Evolutionary conservation across 345 rosid genomes (phyloP), one percentile per base, ranked within the genome.

Genomic region (Crucihimalaya himalaica): DNA sequence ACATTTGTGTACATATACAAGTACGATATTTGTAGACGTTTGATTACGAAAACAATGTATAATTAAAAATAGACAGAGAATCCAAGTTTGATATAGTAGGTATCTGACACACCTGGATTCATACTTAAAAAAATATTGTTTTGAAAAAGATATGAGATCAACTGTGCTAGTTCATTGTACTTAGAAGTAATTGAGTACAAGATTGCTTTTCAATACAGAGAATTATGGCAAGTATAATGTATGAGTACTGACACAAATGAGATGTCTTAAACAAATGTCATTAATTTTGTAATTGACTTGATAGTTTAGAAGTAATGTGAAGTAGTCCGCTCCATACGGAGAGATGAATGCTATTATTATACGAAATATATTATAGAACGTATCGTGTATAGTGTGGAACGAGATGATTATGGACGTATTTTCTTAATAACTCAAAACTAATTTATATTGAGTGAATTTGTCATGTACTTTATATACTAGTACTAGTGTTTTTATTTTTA

Each of bases 51-150:
- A 63, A 46, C 35, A 62, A 54, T 53, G 43, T n/a, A 51, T 53
- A 53, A 10, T 62, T 27, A 53, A 53, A 9, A 32, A 46, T 8
- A 62, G 37, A 40, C 47, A 40, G 21, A 53, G 58, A 63, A 76
- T 76, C 75, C 70, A 69, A 63, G 48, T 75, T 51, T 75, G 74
- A 75, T 75, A 54, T 53, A 52, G 79, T 45, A 69, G 75, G 71
- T 54, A 39, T 37, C 60, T 75, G 79, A 70, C 59, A 70, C 80
- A 69, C 75, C 75, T 76, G 80, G 75, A 55, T 55, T 63, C 54
- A 46, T 42, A 37, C 31, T 67, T 67, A 34, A 6, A 34, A 37
- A 35, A 21, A 19, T 12, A 16, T 45, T 48, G 3, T 10, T 20
- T 21, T 15, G 32, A 15, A 31, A 32, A 32, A 53, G 65, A 34